Evolutionary conservation across 371 early-diverging fungal species (phyloP), one percentile per base, ranked within the genome.

Genomic region (Chytridiales sp.): DNA sequence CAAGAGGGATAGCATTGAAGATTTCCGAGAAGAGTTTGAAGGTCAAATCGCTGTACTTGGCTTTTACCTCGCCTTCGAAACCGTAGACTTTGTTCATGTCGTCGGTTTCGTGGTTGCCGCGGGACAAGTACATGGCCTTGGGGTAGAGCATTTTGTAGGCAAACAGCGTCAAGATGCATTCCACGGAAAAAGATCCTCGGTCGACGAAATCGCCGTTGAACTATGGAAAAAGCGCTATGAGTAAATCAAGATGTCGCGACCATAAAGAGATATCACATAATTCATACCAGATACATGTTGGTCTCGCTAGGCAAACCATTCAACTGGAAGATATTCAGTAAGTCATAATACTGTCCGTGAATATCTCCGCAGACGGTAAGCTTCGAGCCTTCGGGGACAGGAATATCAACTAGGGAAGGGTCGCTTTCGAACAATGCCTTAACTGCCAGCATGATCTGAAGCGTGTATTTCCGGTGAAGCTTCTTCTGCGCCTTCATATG

Each of bases 201-300:
- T 99, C 98, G 26, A 97, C 98, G 81, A 97, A 99, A 62, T 97
- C 98, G 54, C 99, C 99, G 76, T 97, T 98, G 76, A 96, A 95
- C 65, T 65, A 32, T 39, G 3, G 26, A 50, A 40, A 21, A 0
- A 24, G 30, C 54, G 17, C 1, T 6, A 11, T 15, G 27, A 1
- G n/a, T 55, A 38, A 70, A 62, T n/a, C n/a, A n/a, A n/a, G n/a
- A 4, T 66, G 53, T 39, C 63, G 24, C 67, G 65, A 39, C 54
- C 49, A 36, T 41, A 34, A 38, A 70, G 66, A 47, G 65, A 56
- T 50, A 66, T 70, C 11, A 63, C 68, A 46, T 63, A 73, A 68
- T 74, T 17, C 76, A 68, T 27, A 65, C 65, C 66, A 66, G 35
- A 44, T 66, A 94, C 56, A 86, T 81, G 66, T 94, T 90, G 1